Percentiles rank a stretch among this genome's conserved stretches.
Evolutionary conservation across 768 basidiomycete species (phyloP).

Genomic region (Antrodiella citrinella): DNA sequence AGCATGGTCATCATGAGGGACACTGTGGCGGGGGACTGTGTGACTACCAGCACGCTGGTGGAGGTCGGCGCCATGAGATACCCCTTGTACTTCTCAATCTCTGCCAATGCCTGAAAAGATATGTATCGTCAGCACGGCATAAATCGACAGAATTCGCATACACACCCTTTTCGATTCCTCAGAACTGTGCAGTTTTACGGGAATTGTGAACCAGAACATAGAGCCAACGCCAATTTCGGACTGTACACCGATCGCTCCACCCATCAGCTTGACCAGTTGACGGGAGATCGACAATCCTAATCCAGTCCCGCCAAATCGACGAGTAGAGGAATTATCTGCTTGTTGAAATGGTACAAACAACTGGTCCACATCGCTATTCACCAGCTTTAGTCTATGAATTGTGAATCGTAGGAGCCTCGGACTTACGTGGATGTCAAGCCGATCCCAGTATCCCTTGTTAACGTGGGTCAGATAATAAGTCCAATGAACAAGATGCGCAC

Average conservation of each 20-base stretch:
- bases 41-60: conserved; percentile 46
- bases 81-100: conserved; percentile 2
- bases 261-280: conserved; percentile 69
- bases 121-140: too few relatives aligned
- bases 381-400: background rate
- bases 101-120: background rate
- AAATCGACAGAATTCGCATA: background rate
- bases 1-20: conserved; percentile 52
- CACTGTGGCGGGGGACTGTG: conserved; percentile 49
- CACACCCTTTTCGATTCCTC: conserved; percentile 50
- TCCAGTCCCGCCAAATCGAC: conserved; percentile 73
- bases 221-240: conserved; percentile 60
- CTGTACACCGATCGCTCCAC: conserved; percentile 62
- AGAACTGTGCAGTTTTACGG: conserved; percentile 48
- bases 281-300: conserved; percentile 68
- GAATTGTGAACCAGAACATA: conserved; percentile 68
- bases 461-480: too few relatives aligned
- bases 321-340: conserved; percentile 71
- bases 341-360: conserved; percentile 73
- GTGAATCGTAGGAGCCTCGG: too few relatives aligned
- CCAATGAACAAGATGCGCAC: conserved; percentile 4
- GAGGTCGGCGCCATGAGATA: conserved; percentile 31
- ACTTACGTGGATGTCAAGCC: conserved; percentile 39
- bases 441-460: conserved; percentile 59
- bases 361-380: conserved; percentile 47